Percentiles rank a stretch among this genome's conserved stretches.
These are phyloP conservation scores for Beauveria brongniartii DNA, from an alignment of 2,329 filamentous ascomycete genomes.

Conservation along the genomic window DNA sequence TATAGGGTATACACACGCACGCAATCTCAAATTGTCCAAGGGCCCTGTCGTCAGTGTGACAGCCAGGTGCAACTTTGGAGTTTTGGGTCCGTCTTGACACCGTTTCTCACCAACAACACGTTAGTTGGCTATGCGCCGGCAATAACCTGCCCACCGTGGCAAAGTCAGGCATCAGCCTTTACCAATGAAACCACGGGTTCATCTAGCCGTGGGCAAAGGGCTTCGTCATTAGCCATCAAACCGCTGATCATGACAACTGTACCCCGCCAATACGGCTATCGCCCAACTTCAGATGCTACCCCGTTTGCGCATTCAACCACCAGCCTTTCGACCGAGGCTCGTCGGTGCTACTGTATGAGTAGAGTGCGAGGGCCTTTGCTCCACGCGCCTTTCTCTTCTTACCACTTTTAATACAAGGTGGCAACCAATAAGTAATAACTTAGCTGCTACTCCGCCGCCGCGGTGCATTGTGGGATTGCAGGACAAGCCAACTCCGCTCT, in stretches of 20 bases:
- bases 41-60: neutral
- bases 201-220: neutral
- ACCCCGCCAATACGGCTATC: neutral
- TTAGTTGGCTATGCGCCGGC: neutral
- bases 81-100: neutral
- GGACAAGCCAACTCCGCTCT: constrained; percentile 3
- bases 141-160: neutral
- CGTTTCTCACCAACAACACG: neutral
- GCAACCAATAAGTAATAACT: constrained; percentile 19
- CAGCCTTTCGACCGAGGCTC: constrained; percentile 4
- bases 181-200: neutral
- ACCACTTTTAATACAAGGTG: constrained; percentile 14
- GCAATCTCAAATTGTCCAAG: neutral
- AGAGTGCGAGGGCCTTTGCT: neutral
- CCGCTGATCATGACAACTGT: neutral
- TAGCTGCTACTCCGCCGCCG: neutral
- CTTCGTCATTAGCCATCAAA: neutral
- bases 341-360: neutral
- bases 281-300: neutral
- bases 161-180: neutral
- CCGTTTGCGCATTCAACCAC: neutral
- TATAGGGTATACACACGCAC: neutral
- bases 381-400: neutral
- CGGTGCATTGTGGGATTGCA: neutral
- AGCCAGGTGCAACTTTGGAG: neutral